Percentiles rank a stretch among this genome's conserved stretches.
phyloP scores from a whole-genome alignment of 2,329 filamentous ascomycete species.

The Helotiales sp. region DNA sequence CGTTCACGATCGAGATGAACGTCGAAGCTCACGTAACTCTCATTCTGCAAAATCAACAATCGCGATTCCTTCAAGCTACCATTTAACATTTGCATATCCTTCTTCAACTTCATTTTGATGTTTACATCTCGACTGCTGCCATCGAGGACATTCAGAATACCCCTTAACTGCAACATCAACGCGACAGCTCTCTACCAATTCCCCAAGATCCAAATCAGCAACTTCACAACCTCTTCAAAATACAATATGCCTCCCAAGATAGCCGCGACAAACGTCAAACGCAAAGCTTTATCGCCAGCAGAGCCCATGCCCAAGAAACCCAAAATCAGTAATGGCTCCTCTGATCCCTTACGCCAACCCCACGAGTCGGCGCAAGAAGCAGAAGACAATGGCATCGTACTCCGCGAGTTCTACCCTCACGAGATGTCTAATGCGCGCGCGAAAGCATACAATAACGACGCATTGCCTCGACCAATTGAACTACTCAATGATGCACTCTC shows the following conservation, averaged over 20 bases:
- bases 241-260: slow-evolving; percentile 36
- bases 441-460: slow-evolving; percentile 71
- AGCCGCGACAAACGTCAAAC: slow-evolving; percentile 30
- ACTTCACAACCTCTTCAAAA: slow-evolving; percentile 14
- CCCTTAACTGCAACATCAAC: neutral
- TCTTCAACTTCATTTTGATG: neutral
- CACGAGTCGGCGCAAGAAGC: slow-evolving; percentile 45
- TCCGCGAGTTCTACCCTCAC: slow-evolving; percentile 78
- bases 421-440: slow-evolving; percentile 86
- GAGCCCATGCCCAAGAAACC: slow-evolving; percentile 29
- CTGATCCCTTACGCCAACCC: slow-evolving; percentile 33
- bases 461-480: slow-evolving; percentile 75
- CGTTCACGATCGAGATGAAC: neutral
- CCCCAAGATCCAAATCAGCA: neutral
- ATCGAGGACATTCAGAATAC: neutral
- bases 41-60: neutral
- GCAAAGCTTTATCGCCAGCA: slow-evolving; percentile 32
- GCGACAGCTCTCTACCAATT: neutral
- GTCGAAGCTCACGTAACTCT: neutral
- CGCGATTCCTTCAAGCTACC: no score
- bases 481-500: slow-evolving; percentile 63
- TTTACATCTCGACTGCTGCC: neutral
- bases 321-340: slow-evolving; percentile 31
- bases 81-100: no score
- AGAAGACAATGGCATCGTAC: slow-evolving; percentile 64